Percentiles rank a stretch among this genome's conserved stretches.
phyloP scores from a whole-genome alignment of 768 basidiomycete genomes.

The Auriculariales sp. region DNA sequence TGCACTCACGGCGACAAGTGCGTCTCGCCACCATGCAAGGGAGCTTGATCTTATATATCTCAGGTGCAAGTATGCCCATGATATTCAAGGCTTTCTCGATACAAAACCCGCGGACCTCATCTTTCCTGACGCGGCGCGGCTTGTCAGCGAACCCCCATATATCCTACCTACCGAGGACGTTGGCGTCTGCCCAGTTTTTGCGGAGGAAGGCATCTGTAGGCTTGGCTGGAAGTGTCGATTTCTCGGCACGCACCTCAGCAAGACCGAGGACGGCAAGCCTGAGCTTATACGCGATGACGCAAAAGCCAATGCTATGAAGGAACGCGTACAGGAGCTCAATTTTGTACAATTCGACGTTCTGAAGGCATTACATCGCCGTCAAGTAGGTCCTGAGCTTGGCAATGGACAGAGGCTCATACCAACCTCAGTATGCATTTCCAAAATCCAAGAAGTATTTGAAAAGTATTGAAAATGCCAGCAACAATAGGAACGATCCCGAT shows the following conservation, averaged over 20 bases:
- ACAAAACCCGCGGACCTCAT: slow-evolving; percentile 62
- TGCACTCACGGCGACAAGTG: slow-evolving; percentile 63
- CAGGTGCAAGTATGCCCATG: slow-evolving; percentile 73
- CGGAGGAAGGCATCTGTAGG: slow-evolving; percentile 58
- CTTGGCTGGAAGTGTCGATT: slow-evolving; percentile 87
- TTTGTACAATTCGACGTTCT: slow-evolving; percentile 42
- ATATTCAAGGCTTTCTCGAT: slow-evolving; percentile 58
- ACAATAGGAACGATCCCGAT: slow-evolving; percentile 22
- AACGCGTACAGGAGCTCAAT: slow-evolving; percentile 55
- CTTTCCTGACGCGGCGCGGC: slow-evolving; percentile 31
- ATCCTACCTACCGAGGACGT: slow-evolving; percentile 18
- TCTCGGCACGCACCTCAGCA: slow-evolving; percentile 57
- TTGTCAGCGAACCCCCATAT: slow-evolving; percentile 38
- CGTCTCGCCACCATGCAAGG: slow-evolving; percentile 13
- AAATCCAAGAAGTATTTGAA: slow-evolving; percentile 47
- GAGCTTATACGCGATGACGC: slow-evolving; percentile 40
- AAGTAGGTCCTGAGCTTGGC: slow-evolving; percentile 27
- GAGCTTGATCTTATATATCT: background rate
- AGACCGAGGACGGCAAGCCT: slow-evolving; percentile 29
- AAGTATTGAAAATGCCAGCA: slow-evolving; percentile 18
- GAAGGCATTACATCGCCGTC: slow-evolving; percentile 49
- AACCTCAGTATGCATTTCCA: slow-evolving; percentile 46
- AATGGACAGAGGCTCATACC: background rate
- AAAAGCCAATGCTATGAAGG: slow-evolving; percentile 34
- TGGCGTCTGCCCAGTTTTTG: slow-evolving; percentile 51